These are phyloP conservation scores for Saussurea involucrata DNA, from an alignment of 129 eudicot species.

Conservation along the genomic window DNA sequence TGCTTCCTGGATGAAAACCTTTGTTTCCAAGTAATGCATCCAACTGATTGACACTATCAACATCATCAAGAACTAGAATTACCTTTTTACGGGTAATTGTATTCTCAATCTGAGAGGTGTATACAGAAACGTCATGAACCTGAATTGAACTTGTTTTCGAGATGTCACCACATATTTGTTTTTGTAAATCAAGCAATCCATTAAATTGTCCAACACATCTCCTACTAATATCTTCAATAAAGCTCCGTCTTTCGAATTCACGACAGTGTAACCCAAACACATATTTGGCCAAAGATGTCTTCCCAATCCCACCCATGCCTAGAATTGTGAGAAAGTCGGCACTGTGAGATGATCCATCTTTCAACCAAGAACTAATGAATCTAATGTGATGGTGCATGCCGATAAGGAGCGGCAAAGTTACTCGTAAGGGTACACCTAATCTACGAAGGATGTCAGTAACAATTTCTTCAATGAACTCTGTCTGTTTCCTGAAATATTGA, in stretches of 20 bases:
- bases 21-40: not conserved
- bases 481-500: not conserved
- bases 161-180: not conserved
- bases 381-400: not conserved
- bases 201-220: not conserved
- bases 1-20: not conserved
- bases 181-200: not conserved
- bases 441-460: not conserved
- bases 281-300: not conserved
- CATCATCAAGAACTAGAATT: not conserved
- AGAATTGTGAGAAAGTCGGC: not conserved
- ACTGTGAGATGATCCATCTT: not conserved
- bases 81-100: not conserved
- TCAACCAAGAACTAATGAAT: not conserved
- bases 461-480: not conserved
- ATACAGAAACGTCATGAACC: not conserved
- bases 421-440: not conserved
- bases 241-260: not conserved
- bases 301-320: not conserved
- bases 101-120: not conserved
- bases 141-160: not conserved
- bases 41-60: not conserved
- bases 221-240: not conserved
- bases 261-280: not conserved
- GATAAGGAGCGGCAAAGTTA: not conserved